phyloP scores from a whole-genome alignment of 2,329 filamentous ascomycete genomes.

The Metarhizium guizhouense region DNA sequence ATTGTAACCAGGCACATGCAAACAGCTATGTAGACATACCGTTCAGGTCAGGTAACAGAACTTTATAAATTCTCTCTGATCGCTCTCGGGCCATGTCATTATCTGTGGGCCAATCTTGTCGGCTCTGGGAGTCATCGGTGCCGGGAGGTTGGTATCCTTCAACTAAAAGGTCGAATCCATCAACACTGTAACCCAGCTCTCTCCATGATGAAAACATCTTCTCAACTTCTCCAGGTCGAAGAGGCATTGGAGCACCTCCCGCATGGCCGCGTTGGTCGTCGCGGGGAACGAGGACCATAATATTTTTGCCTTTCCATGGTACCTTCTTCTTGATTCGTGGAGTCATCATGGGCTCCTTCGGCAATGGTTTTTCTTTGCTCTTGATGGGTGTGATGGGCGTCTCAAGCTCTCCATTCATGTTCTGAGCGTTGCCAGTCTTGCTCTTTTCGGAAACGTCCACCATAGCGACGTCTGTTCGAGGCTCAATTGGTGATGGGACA shows the following conservation, averaged over 20 bases:
- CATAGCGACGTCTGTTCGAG: neutral
- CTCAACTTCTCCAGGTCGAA: constrained; percentile 46
- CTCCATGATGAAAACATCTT: constrained; percentile 59
- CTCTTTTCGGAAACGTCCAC: neutral
- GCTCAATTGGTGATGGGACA: constrained; percentile 6
- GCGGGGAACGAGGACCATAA: constrained; percentile 59
- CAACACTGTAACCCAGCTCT: constrained; percentile 58
- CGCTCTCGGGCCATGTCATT: constrained; percentile 50
- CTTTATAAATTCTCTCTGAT: constrained; percentile 41
- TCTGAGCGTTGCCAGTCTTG: neutral
- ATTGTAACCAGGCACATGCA: neutral
- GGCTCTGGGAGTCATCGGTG: constrained; percentile 50
- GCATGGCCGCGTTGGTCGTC: constrained; percentile 56
- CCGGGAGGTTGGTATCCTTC: constrained; percentile 28
- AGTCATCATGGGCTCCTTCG: constrained; percentile 33
- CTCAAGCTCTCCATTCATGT: constrained; percentile 18
- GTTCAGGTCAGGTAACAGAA: constrained; percentile 63
- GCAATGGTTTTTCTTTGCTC: constrained; percentile 24
- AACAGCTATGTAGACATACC: constrained; percentile 25
- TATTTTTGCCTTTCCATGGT: constrained; percentile 66
- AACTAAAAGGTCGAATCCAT: constrained; percentile 58
- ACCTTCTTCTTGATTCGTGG: constrained; percentile 63
- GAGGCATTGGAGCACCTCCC: constrained; percentile 43
- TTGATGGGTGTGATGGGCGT: constrained; percentile 27
- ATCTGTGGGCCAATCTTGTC: constrained; percentile 57